A percentile compares a stretch with the other conserved stretches of the same genome.
Conservation (phyloP, 106 monocot genomes). For the Posidonia australis region DNA sequence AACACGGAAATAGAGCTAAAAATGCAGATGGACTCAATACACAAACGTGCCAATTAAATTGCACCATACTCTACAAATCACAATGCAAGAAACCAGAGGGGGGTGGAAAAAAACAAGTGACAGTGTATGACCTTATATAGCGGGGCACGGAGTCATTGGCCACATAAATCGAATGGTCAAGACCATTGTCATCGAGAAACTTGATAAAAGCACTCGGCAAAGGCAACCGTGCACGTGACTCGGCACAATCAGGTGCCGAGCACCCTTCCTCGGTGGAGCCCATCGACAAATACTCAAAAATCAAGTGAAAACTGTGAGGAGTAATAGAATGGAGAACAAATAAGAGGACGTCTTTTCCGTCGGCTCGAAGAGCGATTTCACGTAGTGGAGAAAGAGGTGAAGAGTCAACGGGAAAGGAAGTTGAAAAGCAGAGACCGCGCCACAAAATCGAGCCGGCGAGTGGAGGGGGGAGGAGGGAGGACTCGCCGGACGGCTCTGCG, state of each 20-base stretch:
- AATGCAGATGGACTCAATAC: no score
- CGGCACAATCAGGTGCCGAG: no score
- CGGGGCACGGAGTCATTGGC: constrained; percentile 40
- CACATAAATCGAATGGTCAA: constrained; percentile 63
- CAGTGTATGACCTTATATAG: constrained; percentile 88
- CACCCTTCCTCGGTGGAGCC: no score
- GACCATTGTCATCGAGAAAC: constrained; percentile 59
- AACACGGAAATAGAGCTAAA: background rate
- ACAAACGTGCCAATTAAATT: background rate
- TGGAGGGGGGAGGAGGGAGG: no score
- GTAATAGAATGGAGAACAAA: background rate
- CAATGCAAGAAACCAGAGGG: background rate
- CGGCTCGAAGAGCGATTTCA: no score
- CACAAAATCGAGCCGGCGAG: no score
- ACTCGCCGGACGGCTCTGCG: no score
- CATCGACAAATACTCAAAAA: background rate
- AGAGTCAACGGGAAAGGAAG: no score
- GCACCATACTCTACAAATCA: background rate
- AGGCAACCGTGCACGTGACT: background rate
- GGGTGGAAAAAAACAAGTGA: no score
- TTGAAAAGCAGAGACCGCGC: no score
- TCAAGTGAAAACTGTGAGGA: background rate
- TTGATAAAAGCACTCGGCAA: constrained; percentile 53
- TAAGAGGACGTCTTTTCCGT: background rate
- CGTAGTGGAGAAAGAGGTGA: no score